Conservation (phyloP, 1,139 yeast species). For the Arxiozyma bovina region DNA sequence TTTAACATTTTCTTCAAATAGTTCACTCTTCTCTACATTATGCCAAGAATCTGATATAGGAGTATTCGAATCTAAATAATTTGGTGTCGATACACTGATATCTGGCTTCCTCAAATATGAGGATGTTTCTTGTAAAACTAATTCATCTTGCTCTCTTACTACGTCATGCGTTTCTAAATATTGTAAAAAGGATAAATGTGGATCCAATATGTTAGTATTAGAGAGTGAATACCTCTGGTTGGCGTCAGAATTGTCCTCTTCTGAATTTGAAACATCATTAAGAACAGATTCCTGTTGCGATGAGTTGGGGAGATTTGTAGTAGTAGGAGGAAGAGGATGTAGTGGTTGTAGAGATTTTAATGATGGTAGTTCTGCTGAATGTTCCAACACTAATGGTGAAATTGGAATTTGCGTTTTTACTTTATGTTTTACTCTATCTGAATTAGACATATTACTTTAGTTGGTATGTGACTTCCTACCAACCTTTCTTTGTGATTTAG, state of each 20-base stretch:
- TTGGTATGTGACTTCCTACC: neutral
- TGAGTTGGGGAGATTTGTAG: neutral
- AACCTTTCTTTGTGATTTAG: neutral
- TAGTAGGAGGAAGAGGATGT: neutral
- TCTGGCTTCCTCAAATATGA: neutral
- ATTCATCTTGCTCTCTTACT: neutral
- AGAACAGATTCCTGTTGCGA: neutral
- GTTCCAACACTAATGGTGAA: neutral
- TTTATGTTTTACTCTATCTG: neutral
- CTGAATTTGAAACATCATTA: neutral
- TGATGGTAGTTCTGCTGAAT: neutral
- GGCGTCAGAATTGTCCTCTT: neutral
- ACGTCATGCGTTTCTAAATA: slow-evolving; percentile 11
- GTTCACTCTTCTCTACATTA: slow-evolving; percentile 12
- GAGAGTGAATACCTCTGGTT: neutral
- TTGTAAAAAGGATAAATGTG: slow-evolving; percentile 27
- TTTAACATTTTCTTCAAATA: neutral
- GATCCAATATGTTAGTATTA: slow-evolving; percentile 20
- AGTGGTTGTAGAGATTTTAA: neutral
- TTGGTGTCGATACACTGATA: neutral
- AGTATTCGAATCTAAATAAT: neutral
- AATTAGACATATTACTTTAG: neutral
- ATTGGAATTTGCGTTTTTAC: neutral
- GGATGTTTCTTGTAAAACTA: neutral
- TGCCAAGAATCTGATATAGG: slow-evolving; percentile 27